Base-by-base conservation (phyloP, 306 rosid genomes). In the Vigna unguiculata region DNA sequence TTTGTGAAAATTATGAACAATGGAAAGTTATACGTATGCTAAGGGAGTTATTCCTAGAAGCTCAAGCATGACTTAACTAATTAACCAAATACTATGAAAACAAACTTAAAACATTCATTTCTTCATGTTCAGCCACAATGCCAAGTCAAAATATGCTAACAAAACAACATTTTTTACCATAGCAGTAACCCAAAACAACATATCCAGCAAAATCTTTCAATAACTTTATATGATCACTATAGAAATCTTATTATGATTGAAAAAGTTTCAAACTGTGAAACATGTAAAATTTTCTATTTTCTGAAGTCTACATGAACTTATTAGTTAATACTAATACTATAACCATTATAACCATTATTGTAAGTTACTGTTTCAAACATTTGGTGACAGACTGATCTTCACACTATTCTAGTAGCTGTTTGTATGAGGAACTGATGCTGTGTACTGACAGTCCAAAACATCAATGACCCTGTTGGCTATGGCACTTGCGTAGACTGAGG, bases 381-480 rank as follows among this genome's bases (percentile, higher is more conserved):
- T 64, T 45, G 46, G 52, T 48, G 52, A 19, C 67, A 41, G 80
- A 67, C 6, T 32, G 40, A 34, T 34, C 73, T 38, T 72, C 41
- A 21, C 47, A 66, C 58, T 40, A 13, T 19, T 32, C 61, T 80
- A 80, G 53, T 72, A 80, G 82, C 74, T 80, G 28, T 65, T 83
- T 59, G 69, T 24, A 36, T 77, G 72, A 53, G 85, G 83, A 76
- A 80, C 65, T 24, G 80, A 82, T 47, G 88, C 83, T 53, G 91
- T 82, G 30, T 79, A 83, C 46, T 90, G 92, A 63, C 60, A 83
- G 80, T 90, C 95, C 79, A 88, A 41, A 60, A 83, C 92, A 78
- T 88, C 90, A 61, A 90, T 90, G 78, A 88, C 84, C 82, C 85
- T 90, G 83, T 86, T 88, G 68, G 92, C 90, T 71, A 90, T 90